Evolutionary conservation across 352 stramenopile genomes (phyloP).

Genomic region (Phytophthora melonis): DNA sequence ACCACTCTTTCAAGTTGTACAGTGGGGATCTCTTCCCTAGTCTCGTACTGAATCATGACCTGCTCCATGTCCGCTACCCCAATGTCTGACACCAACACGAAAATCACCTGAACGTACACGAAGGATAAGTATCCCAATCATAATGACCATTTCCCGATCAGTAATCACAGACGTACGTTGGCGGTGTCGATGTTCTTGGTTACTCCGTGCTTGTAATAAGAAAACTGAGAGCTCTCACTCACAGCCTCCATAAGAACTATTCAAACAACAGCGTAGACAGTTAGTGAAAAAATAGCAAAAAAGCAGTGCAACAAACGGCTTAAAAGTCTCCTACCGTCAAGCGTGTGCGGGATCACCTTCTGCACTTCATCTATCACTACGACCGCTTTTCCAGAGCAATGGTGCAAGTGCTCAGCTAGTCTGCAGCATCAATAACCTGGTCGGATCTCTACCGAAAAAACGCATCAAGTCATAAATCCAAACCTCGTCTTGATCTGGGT

Average conservation of each 20-base stretch:
- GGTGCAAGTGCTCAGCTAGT: constrained; percentile 80
- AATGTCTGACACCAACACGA: constrained; percentile 92
- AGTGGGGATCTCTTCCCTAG: constrained; percentile 70
- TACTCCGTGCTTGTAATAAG: constrained; percentile 77
- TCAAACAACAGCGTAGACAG: constrained; percentile 1
- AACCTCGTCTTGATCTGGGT: constrained; percentile 85
- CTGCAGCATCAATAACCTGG: constrained; percentile 33
- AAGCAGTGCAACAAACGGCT: constrained; percentile 5
- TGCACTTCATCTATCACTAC: constrained; percentile 94
- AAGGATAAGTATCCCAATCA: constrained; percentile 13
- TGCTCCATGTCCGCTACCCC: constrained; percentile 86
- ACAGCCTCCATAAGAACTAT: constrained; percentile 82
- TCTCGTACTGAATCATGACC: constrained; percentile 84
- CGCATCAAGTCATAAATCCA: not conserved
- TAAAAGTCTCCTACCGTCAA: constrained; percentile 67
- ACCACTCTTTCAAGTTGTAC: constrained; percentile 77
- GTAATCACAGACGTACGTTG: constrained; percentile 53
- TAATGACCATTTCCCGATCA: not conserved
- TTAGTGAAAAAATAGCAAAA: not conserved
- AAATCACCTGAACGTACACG: constrained; percentile 70
- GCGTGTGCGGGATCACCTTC: constrained; percentile 91
- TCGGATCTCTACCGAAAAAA: not conserved
- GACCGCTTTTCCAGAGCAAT: constrained; percentile 88
- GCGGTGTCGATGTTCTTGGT: constrained; percentile 75
- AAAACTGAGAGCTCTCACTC: constrained; percentile 73